Base-by-base conservation (phyloP, 176 grass and related monocot species). In the Neostapfia colusana region DNA sequence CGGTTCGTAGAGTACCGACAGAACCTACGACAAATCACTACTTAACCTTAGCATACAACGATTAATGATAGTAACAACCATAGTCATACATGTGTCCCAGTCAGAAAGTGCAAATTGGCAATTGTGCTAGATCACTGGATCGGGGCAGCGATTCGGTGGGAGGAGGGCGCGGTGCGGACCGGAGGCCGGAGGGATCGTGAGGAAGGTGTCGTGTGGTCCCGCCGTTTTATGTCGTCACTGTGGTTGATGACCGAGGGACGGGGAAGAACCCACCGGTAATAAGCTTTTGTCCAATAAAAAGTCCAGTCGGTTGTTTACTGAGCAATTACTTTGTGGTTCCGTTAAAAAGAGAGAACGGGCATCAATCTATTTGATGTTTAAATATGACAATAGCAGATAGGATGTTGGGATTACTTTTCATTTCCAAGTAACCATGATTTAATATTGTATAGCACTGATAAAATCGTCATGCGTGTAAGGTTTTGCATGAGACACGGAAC, bases 181-280 rank as follows among this genome's bases (percentile, higher is more conserved):
- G 75, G 67, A 44, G 5, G 67, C 34, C 38, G n/a, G 44, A 67
- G 76, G 77, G 78, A 72, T 77, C 49, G 82, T 25, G 14, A 46
- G 61, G 16, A 72, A 67, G 66, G 70, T 37, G 49, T 77, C 44
- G 59, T 34, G 75, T 48, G 65, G 23, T 78, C 11, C 14, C 27
- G 54, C 53, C 10, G 54, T 73, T 75, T 81, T 21, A 51, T 31
- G 53, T 54, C 40, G 53, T 54, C 40, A 1, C 17, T 76, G 56
- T 80, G 39, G 64, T 56, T 68, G 76, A 64, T 46, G 69, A 21
- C 54, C n/a, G 31, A 31, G 2, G 36, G 26, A 56, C 72, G 56
- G 20, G 27, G 66, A 31, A 25, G 10, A 45, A 69, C 18, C 17
- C n/a, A 37, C 14, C 5, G 13, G 28, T 18, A 18, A n/a, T n/a